Evolutionary conservation across 1,284 basidiomycete genomes (phyloP), one percentile per base, ranked within the genome.

Genomic region (Malassezia slooffiae): DNA sequence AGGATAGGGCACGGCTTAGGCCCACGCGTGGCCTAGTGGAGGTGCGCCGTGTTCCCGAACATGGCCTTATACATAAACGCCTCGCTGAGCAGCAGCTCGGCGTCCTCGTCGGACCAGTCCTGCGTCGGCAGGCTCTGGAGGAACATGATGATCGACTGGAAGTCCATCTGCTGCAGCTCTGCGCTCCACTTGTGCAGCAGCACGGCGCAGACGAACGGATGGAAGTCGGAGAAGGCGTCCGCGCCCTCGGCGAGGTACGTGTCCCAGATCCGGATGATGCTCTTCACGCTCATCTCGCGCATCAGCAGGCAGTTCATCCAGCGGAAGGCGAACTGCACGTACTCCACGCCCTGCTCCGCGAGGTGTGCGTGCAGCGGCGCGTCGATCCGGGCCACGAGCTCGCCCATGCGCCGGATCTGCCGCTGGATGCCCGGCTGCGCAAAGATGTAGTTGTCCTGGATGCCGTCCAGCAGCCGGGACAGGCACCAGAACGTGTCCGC

Each of bases 81-180:
- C 71, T 96, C 87, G 60, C 85, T 87, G 33, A 97, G 78, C 13
- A 97, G 78, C 71, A 96, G 78, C 68, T 95, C 89, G 34, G 95
- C 83, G 67, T 97, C 89, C 62, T 89, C 82, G 70, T 97, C 91
- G 5, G 80, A 80, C 91, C 93, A 97, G 39, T 79, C 78, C 62
- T 91, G 85, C 2, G 91, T 97, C 8, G 93, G 91, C 4, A 95
- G 76, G 3, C 85, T 86, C 72, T 97, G 91, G 3, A 97, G 76
- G 73, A 95, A 97, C 83, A 97, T 96, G 71, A 97, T 97, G 70
- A 96, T 93, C 38, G 87, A 88, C 40, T 67, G 65, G 32, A 69
- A 69, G 32, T 69, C 67, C 65, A 69, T 67, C 30, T 51, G 47
- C 19, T 38, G 41, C 19, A 69, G 51, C 45, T 57, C 46, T 5